Evolutionary conservation across 371 early-diverging fungal species (phyloP), one percentile per base, ranked within the genome.

Genomic region (Umbelopsis sp.): DNA sequence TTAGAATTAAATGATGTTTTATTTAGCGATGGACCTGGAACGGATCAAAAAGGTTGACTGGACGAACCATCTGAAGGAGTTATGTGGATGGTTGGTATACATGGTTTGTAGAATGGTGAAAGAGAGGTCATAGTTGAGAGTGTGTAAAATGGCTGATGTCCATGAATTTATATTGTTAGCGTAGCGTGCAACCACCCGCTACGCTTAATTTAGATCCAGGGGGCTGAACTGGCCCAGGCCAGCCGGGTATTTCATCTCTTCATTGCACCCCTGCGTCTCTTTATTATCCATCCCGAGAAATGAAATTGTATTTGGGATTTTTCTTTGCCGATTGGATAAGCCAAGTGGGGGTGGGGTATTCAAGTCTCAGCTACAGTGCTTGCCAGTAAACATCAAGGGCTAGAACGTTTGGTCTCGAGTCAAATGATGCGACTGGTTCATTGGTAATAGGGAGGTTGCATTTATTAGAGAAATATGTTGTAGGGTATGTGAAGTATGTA

Each of bases 51-150:
- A 48, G 32, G 12, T 29, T 32, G 35, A 29, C 16, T 57, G 6
- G 8, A 35, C 57, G 2, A 32, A 57, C 57, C 57, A 25, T 24
- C 18, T 16, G 57, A 29, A 35, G 57, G 57, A 1, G 57, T 57
- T 16, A 57, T 57, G 11, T 57, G 57, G 11, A 57, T 57, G 11
- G 32, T 35, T 3, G 57, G 57, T 57, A 57, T 57, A 57, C 57
- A 12, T 16, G 25, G 6, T 0, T 24, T 10, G 9, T 3, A 29
- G 29, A 57, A 35, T 14, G 14, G 6, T 57, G 57, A 5, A 4
- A 11, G 18, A 29, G 57, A 57, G 57, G 12, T 35, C 57, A 57
- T 35, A 35, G 0, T 16, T 37, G 5, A 12, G 32, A 32, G 32
- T 32, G 10, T 18, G 35, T 25, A 35, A 25, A 22, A 12, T 51